Conservation (phyloP, 192 early-diverging fungal species). For the Podila epigama region DNA sequence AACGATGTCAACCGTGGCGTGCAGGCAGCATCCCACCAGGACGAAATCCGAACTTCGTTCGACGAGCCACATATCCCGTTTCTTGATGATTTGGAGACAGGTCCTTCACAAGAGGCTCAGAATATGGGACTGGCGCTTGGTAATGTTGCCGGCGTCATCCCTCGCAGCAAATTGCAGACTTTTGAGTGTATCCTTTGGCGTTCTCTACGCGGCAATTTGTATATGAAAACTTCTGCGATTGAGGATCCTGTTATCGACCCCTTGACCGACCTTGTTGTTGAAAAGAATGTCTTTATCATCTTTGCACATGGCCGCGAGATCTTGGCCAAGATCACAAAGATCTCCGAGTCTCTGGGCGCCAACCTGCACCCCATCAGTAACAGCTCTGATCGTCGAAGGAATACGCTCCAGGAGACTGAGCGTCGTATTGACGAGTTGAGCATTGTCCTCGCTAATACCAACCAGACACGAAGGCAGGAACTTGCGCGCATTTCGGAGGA, state of each 20-base stretch:
- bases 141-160: conserved; percentile 97
- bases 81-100: conserved; percentile 66
- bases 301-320: conserved; percentile 97
- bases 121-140: conserved; percentile 67
- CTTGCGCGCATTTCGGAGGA: conserved; percentile 86
- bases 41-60: conserved; percentile 56
- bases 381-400: conserved; percentile 83
- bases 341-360: conserved; percentile 94
- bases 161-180: conserved; percentile 82
- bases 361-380: conserved; percentile 92
- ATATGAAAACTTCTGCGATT: conserved; percentile 96
- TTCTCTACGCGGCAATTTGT: conserved; percentile 96
- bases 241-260: conserved; percentile 95
- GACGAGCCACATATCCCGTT: conserved; percentile 68
- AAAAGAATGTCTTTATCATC: conserved; percentile 98
- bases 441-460: conserved; percentile 87
- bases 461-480: conserved; percentile 82
- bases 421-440: conserved; percentile 89
- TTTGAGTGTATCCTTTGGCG: conserved; percentile 99
- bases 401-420: conserved; percentile 81
- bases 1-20: too few relatives aligned
- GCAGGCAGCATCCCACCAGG: conserved; percentile 57
- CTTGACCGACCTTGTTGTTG: conserved; percentile 81
- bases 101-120: conserved; percentile 37
- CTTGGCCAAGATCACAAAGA: conserved; percentile 89